These are phyloP conservation scores for Suillus subalutaceus DNA, from an alignment of 768 basidiomycete genomes.

Conservation along the genomic window DNA sequence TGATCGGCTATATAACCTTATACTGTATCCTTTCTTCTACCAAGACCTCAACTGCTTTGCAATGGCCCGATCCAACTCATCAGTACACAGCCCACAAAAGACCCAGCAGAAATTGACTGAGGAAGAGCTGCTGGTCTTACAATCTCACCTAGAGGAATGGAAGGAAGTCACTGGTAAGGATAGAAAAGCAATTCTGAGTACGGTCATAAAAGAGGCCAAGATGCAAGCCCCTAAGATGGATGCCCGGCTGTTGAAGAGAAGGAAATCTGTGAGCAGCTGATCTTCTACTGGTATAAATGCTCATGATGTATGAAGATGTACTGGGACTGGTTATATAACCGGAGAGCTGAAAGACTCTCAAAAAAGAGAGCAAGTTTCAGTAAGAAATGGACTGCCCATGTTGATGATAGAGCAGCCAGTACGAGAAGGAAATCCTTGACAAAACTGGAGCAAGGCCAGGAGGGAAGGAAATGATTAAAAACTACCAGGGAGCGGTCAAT, in stretches of 20 bases:
- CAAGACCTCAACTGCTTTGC: no score
- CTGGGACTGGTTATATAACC: constrained; percentile 1
- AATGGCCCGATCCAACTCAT: no score
- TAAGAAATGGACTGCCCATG: not conserved
- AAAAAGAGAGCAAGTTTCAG: not conserved
- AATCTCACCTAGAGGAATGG: no score
- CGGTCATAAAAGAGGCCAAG: not conserved
- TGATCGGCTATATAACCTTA: no score
- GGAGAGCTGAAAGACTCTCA: not conserved
- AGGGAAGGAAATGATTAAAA: not conserved
- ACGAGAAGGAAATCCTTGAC: no score
- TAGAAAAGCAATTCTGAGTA: not conserved
- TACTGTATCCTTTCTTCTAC: no score
- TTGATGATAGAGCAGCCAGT: no score
- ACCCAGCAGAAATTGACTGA: no score
- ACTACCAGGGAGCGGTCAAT: not conserved
- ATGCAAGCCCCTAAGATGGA: not conserved
- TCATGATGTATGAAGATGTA: not conserved
- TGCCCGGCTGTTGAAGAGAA: not conserved
- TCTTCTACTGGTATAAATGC: not conserved
- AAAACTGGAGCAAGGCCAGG: not conserved
- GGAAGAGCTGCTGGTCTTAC: no score
- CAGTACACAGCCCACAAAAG: no score
- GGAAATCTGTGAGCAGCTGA: not conserved
- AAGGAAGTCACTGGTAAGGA: no score